phyloP scores from a whole-genome alignment of 2,329 filamentous ascomycete species.

The Aspergillus puulaauensis region DNA sequence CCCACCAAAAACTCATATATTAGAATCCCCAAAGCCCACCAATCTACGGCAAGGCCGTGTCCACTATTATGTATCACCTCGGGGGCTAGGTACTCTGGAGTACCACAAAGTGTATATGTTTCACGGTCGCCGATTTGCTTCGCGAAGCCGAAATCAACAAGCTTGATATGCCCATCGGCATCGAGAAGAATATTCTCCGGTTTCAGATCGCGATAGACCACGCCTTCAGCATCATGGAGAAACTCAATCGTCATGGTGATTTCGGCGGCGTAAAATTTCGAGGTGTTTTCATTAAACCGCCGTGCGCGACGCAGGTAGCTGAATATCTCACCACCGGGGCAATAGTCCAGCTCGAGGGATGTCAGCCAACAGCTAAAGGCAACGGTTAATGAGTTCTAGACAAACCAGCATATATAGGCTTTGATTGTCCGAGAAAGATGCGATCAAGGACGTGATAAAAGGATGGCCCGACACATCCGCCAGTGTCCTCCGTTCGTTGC shows the following conservation, averaged over 20 bases:
- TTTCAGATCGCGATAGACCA: conserved; percentile 66
- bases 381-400: not conserved
- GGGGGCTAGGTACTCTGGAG: conserved; percentile 66
- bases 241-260: conserved; percentile 66
- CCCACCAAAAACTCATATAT: conserved; percentile 68
- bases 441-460: conserved; percentile 65
- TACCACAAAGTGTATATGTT: conserved; percentile 67
- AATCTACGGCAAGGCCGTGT: conserved; percentile 65
- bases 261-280: conserved; percentile 66
- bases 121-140: conserved; percentile 60
- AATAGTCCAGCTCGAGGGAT: conserved; percentile 58
- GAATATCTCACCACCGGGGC: conserved; percentile 67
- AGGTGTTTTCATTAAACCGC: conserved; percentile 62
- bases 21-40: conserved; percentile 68
- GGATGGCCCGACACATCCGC: conserved; percentile 63
- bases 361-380: conserved; percentile 19
- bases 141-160: conserved; percentile 68
- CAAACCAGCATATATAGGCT: conserved; percentile 55
- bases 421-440: conserved; percentile 64
- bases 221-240: conserved; percentile 62
- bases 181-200: conserved; percentile 68
- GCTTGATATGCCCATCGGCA: conserved; percentile 63
- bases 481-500: conserved; percentile 65
- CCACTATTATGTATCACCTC: conserved; percentile 67
- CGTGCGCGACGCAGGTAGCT: conserved; percentile 62